Evolutionary conservation across 371 early-diverging fungal genomes (phyloP).

Genomic region (Zopfochytrium polystomum): DNA sequence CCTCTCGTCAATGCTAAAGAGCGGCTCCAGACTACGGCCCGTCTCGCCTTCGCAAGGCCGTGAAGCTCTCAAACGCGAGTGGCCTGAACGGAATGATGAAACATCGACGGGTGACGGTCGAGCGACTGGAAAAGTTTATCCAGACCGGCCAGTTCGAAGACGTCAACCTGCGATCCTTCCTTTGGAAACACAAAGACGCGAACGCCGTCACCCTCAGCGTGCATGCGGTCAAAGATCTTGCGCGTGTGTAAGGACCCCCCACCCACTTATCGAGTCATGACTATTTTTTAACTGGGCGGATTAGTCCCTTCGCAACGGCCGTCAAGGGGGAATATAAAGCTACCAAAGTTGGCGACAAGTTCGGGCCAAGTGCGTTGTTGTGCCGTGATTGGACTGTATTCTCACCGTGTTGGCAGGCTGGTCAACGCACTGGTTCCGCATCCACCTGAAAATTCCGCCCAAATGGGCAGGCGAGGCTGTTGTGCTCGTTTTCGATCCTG

Average conservation of each 20-base stretch:
- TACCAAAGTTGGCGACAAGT: constrained; percentile 65
- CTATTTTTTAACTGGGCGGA: background rate
- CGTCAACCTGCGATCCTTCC: constrained; percentile 56
- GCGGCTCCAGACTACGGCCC: no score
- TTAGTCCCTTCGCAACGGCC: constrained; percentile 76
- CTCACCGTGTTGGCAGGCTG: constrained; percentile 46
- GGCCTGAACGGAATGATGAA: no score
- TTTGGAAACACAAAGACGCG: constrained; percentile 39
- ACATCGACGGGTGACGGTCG: constrained; percentile 60
- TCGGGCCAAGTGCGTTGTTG: constrained; percentile 64
- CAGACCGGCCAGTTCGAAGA: constrained; percentile 53
- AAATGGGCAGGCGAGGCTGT: constrained; percentile 66
- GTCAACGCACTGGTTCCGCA: constrained; percentile 88
- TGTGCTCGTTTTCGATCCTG: constrained; percentile 76
- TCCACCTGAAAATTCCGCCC: constrained; percentile 63
- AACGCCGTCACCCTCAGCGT: constrained; percentile 52
- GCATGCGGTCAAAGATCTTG: constrained; percentile 75
- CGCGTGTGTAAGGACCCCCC: constrained; percentile 61
- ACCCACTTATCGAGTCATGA: background rate
- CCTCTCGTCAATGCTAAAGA: no score
- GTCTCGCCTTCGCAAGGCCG: no score
- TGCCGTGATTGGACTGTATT: no score
- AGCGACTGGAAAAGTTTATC: constrained; percentile 57
- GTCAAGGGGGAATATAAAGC: constrained; percentile 64
- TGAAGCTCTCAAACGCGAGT: no score